phyloP scores from a whole-genome alignment of 352 stramenopile species.

The Blastocystis sp. region DNA sequence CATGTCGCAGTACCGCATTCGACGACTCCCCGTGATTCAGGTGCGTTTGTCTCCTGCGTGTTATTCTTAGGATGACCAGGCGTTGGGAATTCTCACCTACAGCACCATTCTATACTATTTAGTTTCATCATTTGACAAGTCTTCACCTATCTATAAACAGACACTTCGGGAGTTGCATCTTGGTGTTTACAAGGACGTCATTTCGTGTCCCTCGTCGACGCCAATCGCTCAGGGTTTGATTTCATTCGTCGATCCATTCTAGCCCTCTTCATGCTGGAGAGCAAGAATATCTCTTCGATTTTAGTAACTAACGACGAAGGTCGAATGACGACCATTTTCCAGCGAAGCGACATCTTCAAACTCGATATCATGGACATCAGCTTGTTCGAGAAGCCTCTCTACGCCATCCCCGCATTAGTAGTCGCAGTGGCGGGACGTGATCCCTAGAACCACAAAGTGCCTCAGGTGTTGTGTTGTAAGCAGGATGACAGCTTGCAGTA shows the following conservation, averaged over 20 bases:
- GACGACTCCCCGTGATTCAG: constrained; percentile 36
- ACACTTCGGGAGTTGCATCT: constrained; percentile 38
- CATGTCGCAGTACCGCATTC: constrained; percentile 35
- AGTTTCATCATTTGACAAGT: constrained; percentile 18
- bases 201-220: constrained; percentile 21
- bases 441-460: constrained; percentile 10
- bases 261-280: constrained; percentile 32
- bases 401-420: neutral
- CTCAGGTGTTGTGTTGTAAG: constrained; percentile 9
- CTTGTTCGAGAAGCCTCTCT: constrained; percentile 5
- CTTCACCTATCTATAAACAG: constrained; percentile 1
- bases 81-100: constrained; percentile 36
- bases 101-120: constrained; percentile 10
- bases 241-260: neutral
- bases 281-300: constrained; percentile 44
- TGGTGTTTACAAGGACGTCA: constrained; percentile 43
- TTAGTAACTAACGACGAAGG: constrained; percentile 25
- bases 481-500: constrained; percentile 49
- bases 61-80: constrained; percentile 8
- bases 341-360: constrained; percentile 43
- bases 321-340: constrained; percentile 38
- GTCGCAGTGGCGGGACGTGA: neutral
- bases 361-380: constrained; percentile 41
- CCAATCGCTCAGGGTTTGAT: constrained; percentile 22
- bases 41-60: neutral